Evolutionary conservation across 2,329 filamentous ascomycete genomes (phyloP).

Genomic region (Plenodomus lindquistii): DNA sequence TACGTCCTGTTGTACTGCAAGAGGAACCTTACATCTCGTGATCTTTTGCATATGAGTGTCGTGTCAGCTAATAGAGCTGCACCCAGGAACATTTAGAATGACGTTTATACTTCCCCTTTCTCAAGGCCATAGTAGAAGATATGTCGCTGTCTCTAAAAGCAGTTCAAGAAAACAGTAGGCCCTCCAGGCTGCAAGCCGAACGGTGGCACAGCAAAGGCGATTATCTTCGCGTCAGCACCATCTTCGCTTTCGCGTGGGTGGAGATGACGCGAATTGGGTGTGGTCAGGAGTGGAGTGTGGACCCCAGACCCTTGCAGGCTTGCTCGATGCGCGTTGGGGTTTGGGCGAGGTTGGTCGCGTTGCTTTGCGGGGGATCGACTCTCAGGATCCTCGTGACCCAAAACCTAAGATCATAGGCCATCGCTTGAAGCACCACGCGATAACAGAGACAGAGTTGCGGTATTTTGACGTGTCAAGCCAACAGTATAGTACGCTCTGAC

Average conservation of each 20-base stretch:
- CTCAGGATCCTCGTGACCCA: constrained; percentile 1
- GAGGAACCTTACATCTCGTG: not conserved
- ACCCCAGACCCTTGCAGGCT: no score
- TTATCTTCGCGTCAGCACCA: constrained; percentile 9
- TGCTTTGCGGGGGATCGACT: constrained; percentile 34
- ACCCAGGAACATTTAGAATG: no score
- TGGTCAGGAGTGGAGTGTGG: constrained; percentile 9
- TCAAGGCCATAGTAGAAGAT: not conserved
- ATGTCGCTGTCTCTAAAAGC: constrained; percentile 1
- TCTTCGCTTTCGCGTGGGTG: constrained; percentile 4
- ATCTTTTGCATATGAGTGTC: not conserved
- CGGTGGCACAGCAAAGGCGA: constrained; percentile 6
- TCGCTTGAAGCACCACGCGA: not conserved
- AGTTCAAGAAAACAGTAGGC: not conserved
- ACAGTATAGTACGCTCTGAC: not conserved
- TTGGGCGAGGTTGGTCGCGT: constrained; percentile 11
- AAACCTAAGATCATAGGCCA: not conserved
- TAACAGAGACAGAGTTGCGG: not conserved
- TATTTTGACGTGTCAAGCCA: not conserved
- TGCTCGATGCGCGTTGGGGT: not conserved
- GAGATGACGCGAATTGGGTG: constrained; percentile 1
- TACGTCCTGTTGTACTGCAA: not conserved
- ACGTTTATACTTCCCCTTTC: no score
- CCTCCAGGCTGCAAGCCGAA: not conserved
- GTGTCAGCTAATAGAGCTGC: no score